Evolutionary conservation across 768 basidiomycete genomes (phyloP).

Genomic region (Clitopilus passeckerianus): DNA sequence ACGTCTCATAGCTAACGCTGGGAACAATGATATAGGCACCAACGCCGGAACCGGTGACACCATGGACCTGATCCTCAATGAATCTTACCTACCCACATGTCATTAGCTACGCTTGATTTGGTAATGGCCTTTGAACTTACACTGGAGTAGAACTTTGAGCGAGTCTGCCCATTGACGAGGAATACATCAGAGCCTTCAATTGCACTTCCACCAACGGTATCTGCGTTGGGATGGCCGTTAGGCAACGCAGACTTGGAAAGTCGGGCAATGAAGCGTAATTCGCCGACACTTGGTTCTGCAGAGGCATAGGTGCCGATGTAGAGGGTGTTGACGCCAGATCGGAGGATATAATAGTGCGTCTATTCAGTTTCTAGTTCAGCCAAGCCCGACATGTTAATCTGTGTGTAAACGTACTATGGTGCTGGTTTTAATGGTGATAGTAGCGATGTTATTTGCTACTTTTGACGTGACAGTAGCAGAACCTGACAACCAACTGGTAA

Average conservation of each 20-base stretch:
- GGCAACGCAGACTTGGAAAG: constrained; percentile 34
- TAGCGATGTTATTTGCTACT: constrained; percentile 33
- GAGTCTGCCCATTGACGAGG: constrained; percentile 37
- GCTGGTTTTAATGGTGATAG: constrained; percentile 37
- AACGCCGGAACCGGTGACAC: constrained; percentile 39
- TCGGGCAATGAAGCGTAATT: constrained; percentile 44
- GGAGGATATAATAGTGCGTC: constrained; percentile 43
- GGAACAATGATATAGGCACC: constrained; percentile 42
- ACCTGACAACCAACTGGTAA: constrained; percentile 15
- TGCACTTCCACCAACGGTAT: constrained; percentile 35
- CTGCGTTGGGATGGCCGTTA: constrained; percentile 30
- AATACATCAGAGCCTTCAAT: constrained; percentile 47
- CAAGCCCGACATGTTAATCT: not conserved
- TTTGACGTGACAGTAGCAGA: constrained; percentile 35
- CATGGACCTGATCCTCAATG: constrained; percentile 45
- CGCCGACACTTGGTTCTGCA: constrained; percentile 41
- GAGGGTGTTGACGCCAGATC: constrained; percentile 36
- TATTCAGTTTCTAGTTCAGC: constrained; percentile 6
- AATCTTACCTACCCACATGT: constrained; percentile 31
- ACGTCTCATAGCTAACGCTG: constrained; percentile 38
- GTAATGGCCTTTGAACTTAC: constrained; percentile 16
- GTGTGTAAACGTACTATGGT: constrained; percentile 28
- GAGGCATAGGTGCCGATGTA: constrained; percentile 43
- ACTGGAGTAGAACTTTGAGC: constrained; percentile 45
- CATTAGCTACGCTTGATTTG: not conserved